Conservation (phyloP, 768 basidiomycete species). For the Sarcomyxa edulis region DNA sequence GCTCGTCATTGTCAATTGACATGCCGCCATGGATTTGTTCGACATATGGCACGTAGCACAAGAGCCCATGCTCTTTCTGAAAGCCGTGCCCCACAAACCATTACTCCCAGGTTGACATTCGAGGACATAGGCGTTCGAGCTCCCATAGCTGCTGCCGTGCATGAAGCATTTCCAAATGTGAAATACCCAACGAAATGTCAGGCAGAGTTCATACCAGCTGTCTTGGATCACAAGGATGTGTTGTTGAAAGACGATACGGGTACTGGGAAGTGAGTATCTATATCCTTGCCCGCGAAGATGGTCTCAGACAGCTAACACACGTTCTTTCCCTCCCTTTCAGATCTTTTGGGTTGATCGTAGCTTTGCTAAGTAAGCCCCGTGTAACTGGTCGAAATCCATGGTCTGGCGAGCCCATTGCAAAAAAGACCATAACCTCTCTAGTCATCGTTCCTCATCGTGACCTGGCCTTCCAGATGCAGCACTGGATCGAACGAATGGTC, state of each 20-base stretch:
- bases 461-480: slow-evolving; percentile 58
- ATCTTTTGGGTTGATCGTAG: slow-evolving; percentile 67
- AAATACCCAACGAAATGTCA: slow-evolving; percentile 55
- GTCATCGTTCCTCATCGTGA: slow-evolving; percentile 72
- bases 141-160: slow-evolving; percentile 42
- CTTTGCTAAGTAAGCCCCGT: slow-evolving; percentile 55
- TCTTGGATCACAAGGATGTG: slow-evolving; percentile 52
- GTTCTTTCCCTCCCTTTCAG: slow-evolving; percentile 25
- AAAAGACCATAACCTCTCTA: slow-evolving; percentile 42
- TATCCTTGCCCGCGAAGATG: no score
- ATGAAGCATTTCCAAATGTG: slow-evolving; percentile 58
- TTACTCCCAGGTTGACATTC: slow-evolving; percentile 28
- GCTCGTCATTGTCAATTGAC: neutral
- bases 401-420: slow-evolving; percentile 14
- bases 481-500: slow-evolving; percentile 58
- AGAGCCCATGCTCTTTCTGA: slow-evolving; percentile 11
- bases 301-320: no score
- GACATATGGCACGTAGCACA: slow-evolving; percentile 20
- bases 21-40: neutral
- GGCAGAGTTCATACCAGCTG: slow-evolving; percentile 53
- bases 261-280: slow-evolving; percentile 65
- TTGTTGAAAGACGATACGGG: slow-evolving; percentile 70
- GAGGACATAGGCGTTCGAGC: slow-evolving; percentile 49
- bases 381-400: slow-evolving; percentile 16
- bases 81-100: neutral